phyloP scores from a whole-genome alignment of 371 early-diverging fungal species.

The Nematocida homosporus region DNA sequence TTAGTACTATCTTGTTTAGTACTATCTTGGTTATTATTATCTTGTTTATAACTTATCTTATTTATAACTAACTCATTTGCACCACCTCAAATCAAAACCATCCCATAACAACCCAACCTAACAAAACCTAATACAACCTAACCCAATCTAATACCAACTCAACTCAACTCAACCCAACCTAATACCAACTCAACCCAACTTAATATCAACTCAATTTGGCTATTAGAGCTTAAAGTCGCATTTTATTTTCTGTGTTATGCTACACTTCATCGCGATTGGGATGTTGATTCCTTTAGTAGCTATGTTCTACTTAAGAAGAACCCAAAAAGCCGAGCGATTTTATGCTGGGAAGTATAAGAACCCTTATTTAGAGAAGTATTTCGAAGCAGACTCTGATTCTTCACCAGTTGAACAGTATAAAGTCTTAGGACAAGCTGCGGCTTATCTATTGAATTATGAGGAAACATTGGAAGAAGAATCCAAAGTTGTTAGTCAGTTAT shows the following conservation, averaged over 20 bases:
- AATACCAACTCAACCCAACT: no score
- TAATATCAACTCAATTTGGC: no score
- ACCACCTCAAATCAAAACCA: background rate
- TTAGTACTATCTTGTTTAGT: background rate
- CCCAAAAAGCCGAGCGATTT: background rate
- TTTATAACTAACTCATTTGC: background rate
- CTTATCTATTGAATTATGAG: conserved; percentile 32
- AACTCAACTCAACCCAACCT: no score
- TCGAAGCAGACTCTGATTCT: conserved; percentile 1
- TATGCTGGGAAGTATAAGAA: conserved; percentile 23
- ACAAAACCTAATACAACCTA: no score
- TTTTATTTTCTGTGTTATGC: conserved; percentile 39
- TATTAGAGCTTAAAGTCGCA: background rate
- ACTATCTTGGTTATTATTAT: no score
- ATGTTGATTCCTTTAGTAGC: conserved; percentile 20
- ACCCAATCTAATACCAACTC: no score
- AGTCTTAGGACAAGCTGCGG: conserved; percentile 21
- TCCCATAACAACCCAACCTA: no score
- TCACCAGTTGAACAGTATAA: conserved; percentile 20
- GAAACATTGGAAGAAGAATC: conserved; percentile 34
- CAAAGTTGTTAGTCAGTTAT: conserved; percentile 20
- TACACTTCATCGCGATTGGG: conserved; percentile 37
- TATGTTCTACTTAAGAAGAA: conserved; percentile 32
- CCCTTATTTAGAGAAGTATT: conserved; percentile 39
- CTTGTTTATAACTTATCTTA: background rate